Base-by-base conservation (phyloP, 1,284 basidiomycete species). In the Cystobasidium slooffiae region DNA sequence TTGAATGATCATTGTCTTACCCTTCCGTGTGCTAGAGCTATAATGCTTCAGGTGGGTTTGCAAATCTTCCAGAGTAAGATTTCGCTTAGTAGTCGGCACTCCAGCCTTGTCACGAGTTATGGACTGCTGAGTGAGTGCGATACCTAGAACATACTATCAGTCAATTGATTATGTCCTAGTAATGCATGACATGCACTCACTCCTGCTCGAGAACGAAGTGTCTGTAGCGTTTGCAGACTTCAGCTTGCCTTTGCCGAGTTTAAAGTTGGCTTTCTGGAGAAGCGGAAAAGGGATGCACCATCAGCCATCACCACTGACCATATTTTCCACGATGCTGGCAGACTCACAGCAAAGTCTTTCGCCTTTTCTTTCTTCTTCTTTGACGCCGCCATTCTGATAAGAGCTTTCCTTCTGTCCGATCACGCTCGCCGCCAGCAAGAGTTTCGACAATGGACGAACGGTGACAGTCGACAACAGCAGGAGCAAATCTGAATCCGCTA, bases 181-280 rank as follows among this genome's bases (percentile, higher is more conserved):
- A 41, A n/a, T 5, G 22, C 37, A 55, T 39, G 10, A 22, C 4
- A 16, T 46, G 49, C 24, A 47, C 56, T 69, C 24, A 63, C 72
- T 56, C 53, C 44, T 44, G 43, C 58, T 53, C 10, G 49, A 53
- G 88, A 95, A 97, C 0, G 93, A 94, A 0, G 94, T 97, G 82
- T 97, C 92, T 78, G 96, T 88, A 12, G 88, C 91, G 86, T 97
- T 97, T 63, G 84, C 88, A 10, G 93, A 86, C 5, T 97, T 97
- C 55, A 96, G 86, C 82, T 92, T 97, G 22, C 91, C 89, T 91
- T 95, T 97, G 68, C 68, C 68, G 47, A 52, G 64, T 37, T 53
- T 52, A 49, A 66, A 43, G 16, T 66, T 66, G 31, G 64, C 64
- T 66, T 52, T 63, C 61, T 63, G 47, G 16, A 37, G n/a, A 47